These are phyloP conservation scores for Capronia americana DNA, from an alignment of 2,329 filamentous ascomycete species.

Conservation along the genomic window DNA sequence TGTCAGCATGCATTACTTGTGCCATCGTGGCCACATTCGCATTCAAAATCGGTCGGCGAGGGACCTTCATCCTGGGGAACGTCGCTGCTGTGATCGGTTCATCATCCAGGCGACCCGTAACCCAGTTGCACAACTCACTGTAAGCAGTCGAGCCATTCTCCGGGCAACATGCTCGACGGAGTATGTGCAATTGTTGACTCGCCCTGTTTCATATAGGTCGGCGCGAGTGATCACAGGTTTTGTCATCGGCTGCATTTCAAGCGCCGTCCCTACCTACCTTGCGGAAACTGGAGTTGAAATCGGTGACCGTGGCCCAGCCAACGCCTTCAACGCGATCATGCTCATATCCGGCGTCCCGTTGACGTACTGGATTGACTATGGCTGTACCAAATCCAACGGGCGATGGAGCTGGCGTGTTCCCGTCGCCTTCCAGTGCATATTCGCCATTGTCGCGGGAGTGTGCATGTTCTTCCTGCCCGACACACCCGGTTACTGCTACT, in stretches of 20 bases:
- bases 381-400: slow-evolving; percentile 42
- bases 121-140: slow-evolving; percentile 42
- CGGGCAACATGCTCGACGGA: not conserved
- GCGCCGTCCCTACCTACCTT: slow-evolving; percentile 43
- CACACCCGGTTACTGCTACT: slow-evolving; percentile 43
- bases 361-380: slow-evolving; percentile 47
- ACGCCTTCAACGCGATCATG: slow-evolving; percentile 43
- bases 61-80: slow-evolving; percentile 41
- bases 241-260: slow-evolving; percentile 45
- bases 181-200: not conserved
- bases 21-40: slow-evolving; percentile 40
- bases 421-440: slow-evolving; percentile 43
- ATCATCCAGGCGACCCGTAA: slow-evolving; percentile 42
- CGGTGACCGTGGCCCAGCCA: slow-evolving; percentile 40
- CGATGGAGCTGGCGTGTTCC: slow-evolving; percentile 44
- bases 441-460: slow-evolving; percentile 38
- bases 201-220: slow-evolving; percentile 6
- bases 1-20: slow-evolving; percentile 39
- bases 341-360: slow-evolving; percentile 41
- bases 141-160: not conserved
- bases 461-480: slow-evolving; percentile 39
- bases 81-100: slow-evolving; percentile 43
- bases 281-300: slow-evolving; percentile 43
- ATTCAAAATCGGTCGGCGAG: slow-evolving; percentile 40
- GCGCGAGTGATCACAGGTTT: slow-evolving; percentile 39